Evolutionary conservation across 2,329 filamentous ascomycete genomes (phyloP), one percentile per base, ranked within the genome.

Genomic region (Epichloe coenophiala): DNA sequence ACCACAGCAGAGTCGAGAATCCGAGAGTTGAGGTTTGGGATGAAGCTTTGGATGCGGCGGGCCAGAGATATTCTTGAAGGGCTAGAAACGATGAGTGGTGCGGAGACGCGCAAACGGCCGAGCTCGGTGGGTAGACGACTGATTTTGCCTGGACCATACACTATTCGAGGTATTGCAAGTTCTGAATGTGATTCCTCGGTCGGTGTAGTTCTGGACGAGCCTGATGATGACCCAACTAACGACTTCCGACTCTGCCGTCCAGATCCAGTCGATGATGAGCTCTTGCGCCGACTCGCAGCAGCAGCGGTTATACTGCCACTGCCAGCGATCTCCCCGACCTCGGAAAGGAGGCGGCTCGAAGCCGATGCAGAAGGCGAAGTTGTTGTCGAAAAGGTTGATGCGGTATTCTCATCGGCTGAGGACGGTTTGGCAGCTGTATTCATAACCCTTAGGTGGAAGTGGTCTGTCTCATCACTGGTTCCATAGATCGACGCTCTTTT

Each of bases 51-150:
- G 12, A 70, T 63, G 8, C 55, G 61, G 21, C 55, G 57, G 5
- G 67, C 66, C 11, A 68, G 58, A 7, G 58, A 53, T n/a, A 63
- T 56, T 39, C 68, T 64, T 3, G 68, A 70, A 5, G 68, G 65
- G 15, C 65, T 68, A 31, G 59, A 65, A 31, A 70, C 61, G 43
- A 70, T 64, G 50, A 70, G 61, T 1, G 67, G 67, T 11, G 59
- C 58, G 4, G 62, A 57, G 9, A 68, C 54, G 17, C 57, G 56
- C 11, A 69, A 57, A 2, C 58, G 60, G 31, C 56, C 59, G 6
- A 70, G 57, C 51, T 70, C 68, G 12, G 56, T 55, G 5, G 67
- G 59, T 5, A 70, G 57, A 5, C 59, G 61, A 17, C 57, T 48
- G 45, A 69, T 53, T 35, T 63, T 59, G 37, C 64, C 64, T 2